Base-by-base conservation (phyloP, 139 green algal genomes). In the Chlamydomonas sphaeroides region DNA sequence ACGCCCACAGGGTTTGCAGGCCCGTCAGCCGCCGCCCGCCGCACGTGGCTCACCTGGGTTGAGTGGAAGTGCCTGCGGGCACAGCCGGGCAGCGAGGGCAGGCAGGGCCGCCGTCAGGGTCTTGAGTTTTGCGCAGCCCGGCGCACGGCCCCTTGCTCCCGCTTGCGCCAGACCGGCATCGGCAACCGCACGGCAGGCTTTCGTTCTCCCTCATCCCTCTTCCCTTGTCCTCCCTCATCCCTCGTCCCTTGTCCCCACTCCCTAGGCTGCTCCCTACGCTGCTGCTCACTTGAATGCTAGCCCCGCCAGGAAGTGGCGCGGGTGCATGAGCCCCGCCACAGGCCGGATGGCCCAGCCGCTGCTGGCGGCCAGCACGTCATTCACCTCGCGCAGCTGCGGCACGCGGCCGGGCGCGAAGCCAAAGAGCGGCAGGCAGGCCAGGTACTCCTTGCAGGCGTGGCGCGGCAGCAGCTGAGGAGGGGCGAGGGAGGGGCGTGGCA, bases 291-390 rank as follows among this genome's bases (percentile, higher is more conserved):
- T 93, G 90, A 98, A 98, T 1, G 96, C 96, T n/a, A 98, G 85
- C 48, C 95, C 96, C 57, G 94, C 95, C 41, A 98, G 88, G 89
- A 98, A 98, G 88, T 98, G 94, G 1, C 96, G 85, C 8, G 96
- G 96, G 87, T 98, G 95, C 84, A 98, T 94, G 61, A 98, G 86
- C 4, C 96, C 96, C 11, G 95, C 96, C 33, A 97, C 93, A 1
- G 95, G 95, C 2, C 96, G 87, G 14, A 96, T 86, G 49, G 45
- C 80, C 92, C 91, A 98, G 1, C 93, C 94, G 5, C 91, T 97
- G 23, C 56, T 35, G 23, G 17, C 21, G 62, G 86, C 71, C 41
- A 98, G 86, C 42, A 92, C 83, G 7, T 87, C 53, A 3, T 74
- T 87, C 30, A 98, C 69, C 71, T 98, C 95, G 62, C 96, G 72